A percentile compares a stretch with the other conserved stretches of the same genome.
phyloP scores from a whole-genome alignment of 768 basidiomycete genomes.

The Cyclocybe cylindracea region DNA sequence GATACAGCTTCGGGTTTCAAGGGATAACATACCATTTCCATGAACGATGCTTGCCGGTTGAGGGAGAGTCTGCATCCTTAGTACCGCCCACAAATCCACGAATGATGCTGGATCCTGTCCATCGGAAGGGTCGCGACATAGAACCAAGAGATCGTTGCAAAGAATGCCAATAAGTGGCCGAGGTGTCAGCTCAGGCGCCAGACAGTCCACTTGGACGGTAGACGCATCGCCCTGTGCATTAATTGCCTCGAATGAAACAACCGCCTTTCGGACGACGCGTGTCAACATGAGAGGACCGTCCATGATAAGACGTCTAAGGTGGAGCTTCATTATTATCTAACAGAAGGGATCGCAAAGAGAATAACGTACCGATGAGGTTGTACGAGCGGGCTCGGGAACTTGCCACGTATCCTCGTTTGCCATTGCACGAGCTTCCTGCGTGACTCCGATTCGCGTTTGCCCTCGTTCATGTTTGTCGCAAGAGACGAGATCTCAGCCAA shows the following conservation, averaged over 20 bases:
- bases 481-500: conserved; percentile 84
- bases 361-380: conserved; percentile 89
- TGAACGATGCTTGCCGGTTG: conserved; percentile 91
- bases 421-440: conserved; percentile 88
- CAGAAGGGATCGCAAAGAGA: neutral
- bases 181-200: conserved; percentile 84
- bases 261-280: conserved; percentile 87
- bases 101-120: conserved; percentile 70
- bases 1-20: neutral
- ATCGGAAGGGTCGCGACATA: conserved; percentile 85
- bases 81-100: conserved; percentile 95
- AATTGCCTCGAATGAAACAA: conserved; percentile 78
- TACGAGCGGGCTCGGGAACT: conserved; percentile 95
- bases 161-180: conserved; percentile 78
- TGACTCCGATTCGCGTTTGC: conserved; percentile 94
- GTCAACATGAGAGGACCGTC: conserved; percentile 85
- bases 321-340: conserved; percentile 1
- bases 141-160: conserved; percentile 91
- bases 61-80: conserved; percentile 91
- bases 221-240: conserved; percentile 76
- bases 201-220: conserved; percentile 86
- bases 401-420: conserved; percentile 87
- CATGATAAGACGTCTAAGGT: conserved; percentile 81
- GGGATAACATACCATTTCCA: conserved; percentile 61
- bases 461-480: conserved; percentile 97